Conservation (phyloP, 306 rosid genomes). For the Mimosa pudica region DNA sequence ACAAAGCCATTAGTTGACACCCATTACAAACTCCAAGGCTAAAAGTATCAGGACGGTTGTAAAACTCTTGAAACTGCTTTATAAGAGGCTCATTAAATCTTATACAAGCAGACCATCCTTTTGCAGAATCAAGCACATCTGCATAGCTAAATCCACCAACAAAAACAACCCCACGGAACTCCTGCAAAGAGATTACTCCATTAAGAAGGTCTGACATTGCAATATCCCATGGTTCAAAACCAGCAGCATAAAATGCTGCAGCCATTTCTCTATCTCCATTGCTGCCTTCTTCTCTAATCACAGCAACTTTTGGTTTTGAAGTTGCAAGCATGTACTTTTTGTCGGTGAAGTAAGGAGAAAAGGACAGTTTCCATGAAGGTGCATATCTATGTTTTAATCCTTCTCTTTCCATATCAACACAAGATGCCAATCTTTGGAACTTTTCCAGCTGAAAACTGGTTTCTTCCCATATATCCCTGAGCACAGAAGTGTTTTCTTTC, state of each 20-base stretch:
- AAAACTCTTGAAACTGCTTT: slow-evolving; percentile 83
- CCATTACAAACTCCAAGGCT: slow-evolving; percentile 96
- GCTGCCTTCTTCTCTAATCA: slow-evolving; percentile 95
- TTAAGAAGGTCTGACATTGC: slow-evolving; percentile 86
- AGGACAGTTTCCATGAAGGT: slow-evolving; percentile 75
- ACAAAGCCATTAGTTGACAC: slow-evolving; percentile 91
- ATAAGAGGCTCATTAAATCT: slow-evolving; percentile 71
- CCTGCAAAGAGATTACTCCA: slow-evolving; percentile 59
- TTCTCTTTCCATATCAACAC: slow-evolving; percentile 79
- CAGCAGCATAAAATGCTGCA: slow-evolving; percentile 80
- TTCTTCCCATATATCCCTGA: slow-evolving; percentile 86
- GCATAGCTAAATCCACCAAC: slow-evolving; percentile 97
- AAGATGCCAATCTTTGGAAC: slow-evolving; percentile 75
- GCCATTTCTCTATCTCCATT: slow-evolving; percentile 96
- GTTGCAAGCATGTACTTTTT: slow-evolving; percentile 54
- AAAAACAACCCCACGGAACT: slow-evolving; percentile 70
- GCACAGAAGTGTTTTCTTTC: slow-evolving; percentile 56
- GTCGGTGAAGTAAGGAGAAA: slow-evolving; percentile 70
- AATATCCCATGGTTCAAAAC: slow-evolving; percentile 91
- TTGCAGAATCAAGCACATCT: slow-evolving; percentile 91
- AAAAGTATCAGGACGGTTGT: slow-evolving; percentile 79
- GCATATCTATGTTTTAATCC: slow-evolving; percentile 70
- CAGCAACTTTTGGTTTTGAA: slow-evolving; percentile 77
- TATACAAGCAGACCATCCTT: slow-evolving; percentile 90
- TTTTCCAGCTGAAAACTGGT: slow-evolving; percentile 80